Evolutionary conservation across 495 filamentous ascomycete species (phyloP).

Genomic region (Daldinia childiae): DNA sequence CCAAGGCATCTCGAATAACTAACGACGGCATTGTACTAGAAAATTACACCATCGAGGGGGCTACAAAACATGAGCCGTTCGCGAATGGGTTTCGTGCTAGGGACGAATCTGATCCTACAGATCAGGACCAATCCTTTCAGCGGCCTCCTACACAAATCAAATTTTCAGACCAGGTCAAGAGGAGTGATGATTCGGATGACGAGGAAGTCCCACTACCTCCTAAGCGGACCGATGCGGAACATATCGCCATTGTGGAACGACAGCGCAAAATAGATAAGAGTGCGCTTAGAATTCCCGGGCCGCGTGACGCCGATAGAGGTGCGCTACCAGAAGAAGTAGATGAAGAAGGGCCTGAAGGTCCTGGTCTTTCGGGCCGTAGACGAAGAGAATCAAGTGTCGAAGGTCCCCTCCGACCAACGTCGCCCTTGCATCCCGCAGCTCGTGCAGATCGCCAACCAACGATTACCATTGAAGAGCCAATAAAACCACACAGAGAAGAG

Average conservation of each 20-base stretch:
- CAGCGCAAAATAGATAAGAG: slow-evolving; percentile 79
- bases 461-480: slow-evolving; percentile 72
- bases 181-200: slow-evolving; percentile 51
- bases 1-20: slow-evolving; percentile 52
- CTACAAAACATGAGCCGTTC: slow-evolving; percentile 21
- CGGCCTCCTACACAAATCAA: slow-evolving; percentile 58
- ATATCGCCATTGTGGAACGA: slow-evolving; percentile 86
- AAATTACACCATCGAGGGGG: slow-evolving; percentile 39
- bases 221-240: slow-evolving; percentile 71
- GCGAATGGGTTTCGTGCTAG: slow-evolving; percentile 44
- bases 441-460: slow-evolving; percentile 60
- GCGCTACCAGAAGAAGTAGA: slow-evolving; percentile 67
- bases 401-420: slow-evolving; percentile 19
- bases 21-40: slow-evolving; percentile 59
- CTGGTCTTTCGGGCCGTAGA: slow-evolving; percentile 10
- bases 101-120: slow-evolving; percentile 35
- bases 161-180: slow-evolving; percentile 69
- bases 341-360: slow-evolving; percentile 41
- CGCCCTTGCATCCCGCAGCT: slow-evolving; percentile 44
- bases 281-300: slow-evolving; percentile 85
- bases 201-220: slow-evolving; percentile 60
- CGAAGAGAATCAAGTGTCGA: slow-evolving; percentile 42
- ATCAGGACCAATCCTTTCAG: slow-evolving; percentile 17
- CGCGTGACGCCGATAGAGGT: slow-evolving; percentile 84
- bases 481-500: slow-evolving; percentile 47